Evolutionary conservation across 179 eudicot species (phyloP).

Genomic region (Carnegiea gigantea): DNA sequence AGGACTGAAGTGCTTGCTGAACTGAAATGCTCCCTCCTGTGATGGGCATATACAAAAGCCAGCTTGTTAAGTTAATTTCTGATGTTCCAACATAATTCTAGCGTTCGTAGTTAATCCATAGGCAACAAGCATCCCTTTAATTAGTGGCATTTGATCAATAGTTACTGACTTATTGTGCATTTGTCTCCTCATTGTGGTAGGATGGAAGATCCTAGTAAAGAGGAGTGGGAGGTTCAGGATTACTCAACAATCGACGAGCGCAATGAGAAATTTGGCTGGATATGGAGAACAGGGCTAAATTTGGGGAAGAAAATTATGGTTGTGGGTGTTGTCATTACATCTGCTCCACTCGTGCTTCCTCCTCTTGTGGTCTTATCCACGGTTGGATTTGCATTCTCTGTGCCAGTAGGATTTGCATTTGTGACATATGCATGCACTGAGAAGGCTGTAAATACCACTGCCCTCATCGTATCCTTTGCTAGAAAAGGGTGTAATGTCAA

Average conservation of each 20-base stretch:
- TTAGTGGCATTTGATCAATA: too few species aligned
- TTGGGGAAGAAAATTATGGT: slow-evolving; percentile 59
- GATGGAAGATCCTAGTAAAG: slow-evolving; percentile 53
- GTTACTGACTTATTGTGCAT: too few species aligned
- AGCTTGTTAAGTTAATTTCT: too few species aligned
- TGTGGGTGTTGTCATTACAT: slow-evolving; percentile 53
- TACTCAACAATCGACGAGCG: slow-evolving; percentile 17
- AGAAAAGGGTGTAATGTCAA: neutral
- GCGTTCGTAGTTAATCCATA: too few species aligned
- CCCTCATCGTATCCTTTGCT: slow-evolving; percentile 13
- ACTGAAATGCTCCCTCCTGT: too few species aligned
- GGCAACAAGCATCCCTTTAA: too few species aligned
- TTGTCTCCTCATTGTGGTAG: slow-evolving; percentile 9
- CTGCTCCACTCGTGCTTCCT: slow-evolving; percentile 73
- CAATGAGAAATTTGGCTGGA: slow-evolving; percentile 33
- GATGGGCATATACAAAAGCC: too few species aligned
- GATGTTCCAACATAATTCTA: too few species aligned
- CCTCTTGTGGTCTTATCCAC: slow-evolving; percentile 62
- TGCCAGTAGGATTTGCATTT: slow-evolving; percentile 59
- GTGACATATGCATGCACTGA: slow-evolving; percentile 63
- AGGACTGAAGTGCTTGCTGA: too few species aligned
- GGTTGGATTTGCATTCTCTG: slow-evolving; percentile 54
- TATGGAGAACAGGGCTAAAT: slow-evolving; percentile 44
- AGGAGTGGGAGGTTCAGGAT: slow-evolving; percentile 19
- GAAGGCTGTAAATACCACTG: slow-evolving; percentile 62